These are phyloP conservation scores for Globisporangium middletonii DNA, from an alignment of 352 stramenopile genomes.

Conservation along the genomic window DNA sequence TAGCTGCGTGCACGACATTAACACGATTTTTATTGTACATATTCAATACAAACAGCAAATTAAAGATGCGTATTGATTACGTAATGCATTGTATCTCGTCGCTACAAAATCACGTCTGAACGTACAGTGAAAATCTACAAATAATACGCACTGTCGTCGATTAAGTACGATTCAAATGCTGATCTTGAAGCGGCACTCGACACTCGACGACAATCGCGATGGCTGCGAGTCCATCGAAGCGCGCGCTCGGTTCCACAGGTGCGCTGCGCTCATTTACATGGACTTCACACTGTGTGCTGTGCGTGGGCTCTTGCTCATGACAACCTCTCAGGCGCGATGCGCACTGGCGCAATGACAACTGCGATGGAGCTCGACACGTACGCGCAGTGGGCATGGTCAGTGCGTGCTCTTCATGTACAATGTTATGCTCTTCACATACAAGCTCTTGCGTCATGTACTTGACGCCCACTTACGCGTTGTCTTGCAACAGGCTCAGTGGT, in stretches of 20 bases:
- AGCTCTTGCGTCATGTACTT: no score
- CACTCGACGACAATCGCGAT: neutral
- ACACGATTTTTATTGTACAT: no score
- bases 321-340: neutral
- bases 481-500: conserved; percentile 23
- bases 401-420: neutral
- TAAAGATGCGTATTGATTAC: no score
- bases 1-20: no score
- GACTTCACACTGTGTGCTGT: neutral
- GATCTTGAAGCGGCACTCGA: neutral
- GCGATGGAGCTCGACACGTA: conserved; percentile 36
- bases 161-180: neutral
- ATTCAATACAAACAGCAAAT: no score
- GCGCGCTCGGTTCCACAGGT: neutral
- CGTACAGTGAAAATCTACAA: neutral
- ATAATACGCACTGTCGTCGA: neutral
- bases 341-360: conserved; percentile 1
- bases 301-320: neutral
- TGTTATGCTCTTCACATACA: no score
- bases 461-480: no score
- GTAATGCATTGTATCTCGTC: no score
- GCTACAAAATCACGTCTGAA: no score
- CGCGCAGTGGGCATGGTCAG: conserved; percentile 45
- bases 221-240: neutral
- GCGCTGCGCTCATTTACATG: neutral